Conservation (phyloP, 2,329 filamentous ascomycete species). For the Bipolaris oryzae region DNA sequence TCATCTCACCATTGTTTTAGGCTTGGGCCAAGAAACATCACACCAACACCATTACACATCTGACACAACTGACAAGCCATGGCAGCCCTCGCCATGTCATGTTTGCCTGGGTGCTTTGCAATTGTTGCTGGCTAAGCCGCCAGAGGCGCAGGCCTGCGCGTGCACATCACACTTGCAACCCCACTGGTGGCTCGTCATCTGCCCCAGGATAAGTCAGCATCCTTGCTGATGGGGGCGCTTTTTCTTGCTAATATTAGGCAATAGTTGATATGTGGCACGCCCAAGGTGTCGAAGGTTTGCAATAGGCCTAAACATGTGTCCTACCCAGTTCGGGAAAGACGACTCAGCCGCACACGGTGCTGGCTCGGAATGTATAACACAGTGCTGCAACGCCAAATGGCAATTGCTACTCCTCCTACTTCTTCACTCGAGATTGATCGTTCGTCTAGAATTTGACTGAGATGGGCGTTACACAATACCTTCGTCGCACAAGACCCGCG, state of each 20-base stretch:
- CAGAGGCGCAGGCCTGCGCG: conserved; percentile 2
- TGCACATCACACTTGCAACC: background rate
- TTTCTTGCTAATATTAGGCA: conserved; percentile 19
- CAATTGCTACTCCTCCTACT: background rate
- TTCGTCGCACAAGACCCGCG: conserved; percentile 6
- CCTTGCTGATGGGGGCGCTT: conserved; percentile 8
- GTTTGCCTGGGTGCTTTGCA: background rate
- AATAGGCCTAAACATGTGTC: conserved; percentile 14
- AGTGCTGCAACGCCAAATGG: background rate
- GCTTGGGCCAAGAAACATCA: background rate
- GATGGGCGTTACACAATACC: conserved; percentile 15
- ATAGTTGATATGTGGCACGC: conserved; percentile 6
- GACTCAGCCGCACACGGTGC: conserved; percentile 14
- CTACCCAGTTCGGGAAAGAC: conserved; percentile 18
- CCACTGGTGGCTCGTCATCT: background rate
- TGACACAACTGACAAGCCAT: conserved; percentile 9
- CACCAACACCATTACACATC: background rate
- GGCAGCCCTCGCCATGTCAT: background rate
- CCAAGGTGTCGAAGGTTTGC: conserved; percentile 17
- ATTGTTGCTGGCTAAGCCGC: background rate
- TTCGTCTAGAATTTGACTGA: background rate
- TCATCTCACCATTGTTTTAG: conserved; percentile 15
- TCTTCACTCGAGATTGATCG: background rate
- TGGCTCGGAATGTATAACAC: conserved; percentile 12
- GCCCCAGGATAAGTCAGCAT: conserved; percentile 2